Evolutionary conservation across 306 rosid genomes (phyloP), one percentile per base, ranked within the genome.

Genomic region (Calophaca sinica): DNA sequence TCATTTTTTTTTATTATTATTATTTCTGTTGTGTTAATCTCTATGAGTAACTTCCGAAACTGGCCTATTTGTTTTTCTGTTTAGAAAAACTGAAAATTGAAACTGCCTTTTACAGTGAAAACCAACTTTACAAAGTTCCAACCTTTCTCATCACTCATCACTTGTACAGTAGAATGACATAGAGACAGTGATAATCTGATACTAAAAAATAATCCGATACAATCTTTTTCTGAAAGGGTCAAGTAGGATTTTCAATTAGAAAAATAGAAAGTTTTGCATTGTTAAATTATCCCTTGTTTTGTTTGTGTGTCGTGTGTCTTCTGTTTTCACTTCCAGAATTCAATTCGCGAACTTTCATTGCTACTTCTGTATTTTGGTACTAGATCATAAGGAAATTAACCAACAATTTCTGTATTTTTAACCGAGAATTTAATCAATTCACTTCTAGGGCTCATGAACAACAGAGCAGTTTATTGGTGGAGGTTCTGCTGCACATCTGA

Each of bases 1-100:
- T 42, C 9, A 2, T 4, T 51, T 66, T 11, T 44, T 6, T 31
- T 4, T 6, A 7, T 5, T 26, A 0, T 61, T 7, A 63, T n/a
- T 3, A 3, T 44, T 66, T 53, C 54, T 62, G 3, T 0, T 58
- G 5, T 64, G 44, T 58, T 60, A 7, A 11, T 14, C 5, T 20
- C 57, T 60, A 1, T 50, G 2, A 14, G 54, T 64, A 75, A 71
- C 74, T 79, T 50, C 81, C 67, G 1, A 42, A 74, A 44, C 52
- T 55, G 38, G 28, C 7, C 5, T 3, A 20, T 55, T 59, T 62
- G 39, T 64, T 68, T 53, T 13, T 29, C 2, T 26, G 20, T 32
- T 68, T 8, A 33, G 13, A 44, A 8, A 8, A n/a, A 38, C 13
- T 62, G 41, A 60, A 3, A 67, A 48, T 3, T 35, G 39, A 75